Evolutionary conservation across 1,139 yeast genomes (phyloP).

Genomic region (Yamadazyma mexicana): DNA sequence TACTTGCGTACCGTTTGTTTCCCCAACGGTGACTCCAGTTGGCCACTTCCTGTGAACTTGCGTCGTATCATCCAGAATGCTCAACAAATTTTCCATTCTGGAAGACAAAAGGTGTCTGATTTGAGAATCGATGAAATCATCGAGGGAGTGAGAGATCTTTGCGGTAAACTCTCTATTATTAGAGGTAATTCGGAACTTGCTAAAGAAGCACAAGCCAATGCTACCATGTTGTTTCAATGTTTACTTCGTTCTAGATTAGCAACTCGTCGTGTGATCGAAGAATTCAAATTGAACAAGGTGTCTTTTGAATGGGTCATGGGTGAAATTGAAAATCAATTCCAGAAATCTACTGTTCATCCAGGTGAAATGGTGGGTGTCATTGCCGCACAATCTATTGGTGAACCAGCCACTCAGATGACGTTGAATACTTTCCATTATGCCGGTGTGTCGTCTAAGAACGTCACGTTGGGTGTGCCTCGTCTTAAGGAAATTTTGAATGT

Average conservation of each 20-base stretch:
- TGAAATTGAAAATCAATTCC: constrained; percentile 90
- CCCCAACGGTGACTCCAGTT: constrained; percentile 89
- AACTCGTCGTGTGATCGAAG: constrained; percentile 87
- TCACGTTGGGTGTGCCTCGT: constrained; percentile 99
- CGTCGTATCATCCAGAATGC: constrained; percentile 97
- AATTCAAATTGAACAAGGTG: constrained; percentile 76
- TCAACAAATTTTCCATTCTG: constrained; percentile 94
- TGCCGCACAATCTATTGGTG: constrained; percentile 99
- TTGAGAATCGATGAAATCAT: constrained; percentile 82
- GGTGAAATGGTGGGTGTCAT: constrained; percentile 99
- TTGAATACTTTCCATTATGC: constrained; percentile 99
- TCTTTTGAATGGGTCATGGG: constrained; percentile 97
- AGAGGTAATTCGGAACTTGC: constrained; percentile 79
- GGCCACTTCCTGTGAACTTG: constrained; percentile 97
- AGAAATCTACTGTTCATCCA: constrained; percentile 90
- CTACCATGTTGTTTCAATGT: constrained; percentile 87
- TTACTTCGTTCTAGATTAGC: constrained; percentile 90
- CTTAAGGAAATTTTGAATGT: constrained; percentile 98
- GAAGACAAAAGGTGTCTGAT: constrained; percentile 87
- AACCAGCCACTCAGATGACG: constrained; percentile 99
- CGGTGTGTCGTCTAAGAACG: constrained; percentile 99
- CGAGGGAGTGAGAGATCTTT: constrained; percentile 66
- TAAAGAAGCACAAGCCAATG: constrained; percentile 88
- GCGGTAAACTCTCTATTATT: constrained; percentile 68
- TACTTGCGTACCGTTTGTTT: constrained; percentile 79